Conservation (phyloP, 2,329 filamentous ascomycete species). For the Penicillium fuscoglaucum region DNA sequence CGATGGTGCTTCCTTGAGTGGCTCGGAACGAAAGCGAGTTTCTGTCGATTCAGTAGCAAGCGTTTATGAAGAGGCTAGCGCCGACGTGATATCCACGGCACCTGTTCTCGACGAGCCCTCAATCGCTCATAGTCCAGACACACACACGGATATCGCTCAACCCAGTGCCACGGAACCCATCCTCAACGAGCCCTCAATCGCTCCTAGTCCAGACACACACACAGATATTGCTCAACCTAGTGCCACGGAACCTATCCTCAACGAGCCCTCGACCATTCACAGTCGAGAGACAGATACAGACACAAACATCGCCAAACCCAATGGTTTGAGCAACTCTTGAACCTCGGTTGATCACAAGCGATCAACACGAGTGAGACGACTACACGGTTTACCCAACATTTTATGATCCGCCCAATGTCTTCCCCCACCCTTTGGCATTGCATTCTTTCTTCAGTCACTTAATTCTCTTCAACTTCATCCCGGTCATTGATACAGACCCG, state of each 20-base stretch:
- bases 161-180: background rate
- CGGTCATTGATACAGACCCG: constrained; percentile 7
- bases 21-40: constrained; percentile 10
- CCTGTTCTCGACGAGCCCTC: background rate
- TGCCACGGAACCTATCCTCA: background rate
- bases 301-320: background rate
- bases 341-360: constrained; percentile 6
- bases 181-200: background rate
- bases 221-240: background rate
- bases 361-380: constrained; percentile 16
- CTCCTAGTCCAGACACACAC: background rate
- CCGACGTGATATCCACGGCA: constrained; percentile 6
- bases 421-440: constrained; percentile 11
- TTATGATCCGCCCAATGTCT: constrained; percentile 19
- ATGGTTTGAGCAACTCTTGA: constrained; percentile 6
- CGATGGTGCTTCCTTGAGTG: constrained; percentile 11
- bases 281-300: background rate
- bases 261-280: background rate
- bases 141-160: background rate
- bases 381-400: constrained; percentile 15
- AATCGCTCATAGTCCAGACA: background rate
- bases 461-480: background rate
- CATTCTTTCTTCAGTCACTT: constrained; percentile 7
- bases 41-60: constrained; percentile 24
- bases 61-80: constrained; percentile 26